phyloP scores from a whole-genome alignment of 2,329 filamentous ascomycete genomes.

The Neopestalotiopsis clavispora region DNA sequence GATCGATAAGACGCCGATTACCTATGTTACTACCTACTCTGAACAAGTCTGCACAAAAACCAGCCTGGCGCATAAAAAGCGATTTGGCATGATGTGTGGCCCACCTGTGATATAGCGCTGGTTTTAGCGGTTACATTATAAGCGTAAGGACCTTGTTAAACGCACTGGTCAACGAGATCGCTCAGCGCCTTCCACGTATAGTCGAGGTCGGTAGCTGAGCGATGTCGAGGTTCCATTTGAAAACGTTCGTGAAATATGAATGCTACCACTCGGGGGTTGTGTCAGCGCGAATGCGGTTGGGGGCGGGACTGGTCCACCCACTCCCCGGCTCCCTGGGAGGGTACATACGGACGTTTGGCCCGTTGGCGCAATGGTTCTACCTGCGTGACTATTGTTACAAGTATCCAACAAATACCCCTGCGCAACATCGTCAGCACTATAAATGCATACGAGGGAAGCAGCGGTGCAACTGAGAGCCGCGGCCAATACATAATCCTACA shows the following conservation, averaged over 20 bases:
- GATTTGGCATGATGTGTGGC: neutral
- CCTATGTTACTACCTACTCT: neutral
- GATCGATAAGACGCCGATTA: neutral
- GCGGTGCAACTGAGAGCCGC: neutral
- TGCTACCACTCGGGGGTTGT: no score
- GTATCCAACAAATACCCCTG: neutral
- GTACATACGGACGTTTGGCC: neutral
- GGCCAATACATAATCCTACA: neutral
- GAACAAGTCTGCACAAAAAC: neutral
- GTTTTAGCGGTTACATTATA: neutral
- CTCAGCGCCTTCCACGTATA: no score
- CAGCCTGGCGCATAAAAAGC: neutral
- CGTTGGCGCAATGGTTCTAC: neutral
- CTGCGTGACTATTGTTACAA: neutral
- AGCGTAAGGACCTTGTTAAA: no score
- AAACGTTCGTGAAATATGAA: no score
- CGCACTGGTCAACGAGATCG: no score
- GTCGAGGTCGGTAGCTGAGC: no score
- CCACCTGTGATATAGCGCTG: neutral
- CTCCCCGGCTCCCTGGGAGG: neutral
- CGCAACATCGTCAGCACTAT: neutral
- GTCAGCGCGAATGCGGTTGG: no score
- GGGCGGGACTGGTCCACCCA: neutral
- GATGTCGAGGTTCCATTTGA: no score
- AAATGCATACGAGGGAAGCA: neutral